These are phyloP conservation scores for Ascochyta pisi DNA, from an alignment of 2,329 filamentous ascomycete species.

Conservation along the genomic window DNA sequence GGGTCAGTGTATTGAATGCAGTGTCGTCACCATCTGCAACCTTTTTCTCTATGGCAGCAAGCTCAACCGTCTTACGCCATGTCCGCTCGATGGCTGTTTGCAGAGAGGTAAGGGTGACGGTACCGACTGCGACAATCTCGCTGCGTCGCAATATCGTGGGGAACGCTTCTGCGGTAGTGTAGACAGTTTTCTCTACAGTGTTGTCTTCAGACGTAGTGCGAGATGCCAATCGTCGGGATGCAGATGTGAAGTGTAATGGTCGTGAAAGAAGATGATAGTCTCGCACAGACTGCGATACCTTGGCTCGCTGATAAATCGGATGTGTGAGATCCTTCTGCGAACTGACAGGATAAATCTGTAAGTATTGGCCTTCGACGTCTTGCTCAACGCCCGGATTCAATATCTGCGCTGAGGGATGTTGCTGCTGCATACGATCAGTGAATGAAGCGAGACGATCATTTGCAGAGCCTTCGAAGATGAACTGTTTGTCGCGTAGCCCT, in stretches of 20 bases:
- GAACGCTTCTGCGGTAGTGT: slow-evolving; percentile 83
- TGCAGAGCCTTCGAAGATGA: slow-evolving; percentile 83
- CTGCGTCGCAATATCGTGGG: slow-evolving; percentile 89
- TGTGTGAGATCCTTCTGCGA: slow-evolving; percentile 83
- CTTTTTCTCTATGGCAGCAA: slow-evolving; percentile 76
- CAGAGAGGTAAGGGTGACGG: slow-evolving; percentile 72
- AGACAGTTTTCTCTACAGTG: slow-evolving; percentile 82
- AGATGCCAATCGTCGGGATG: slow-evolving; percentile 72
- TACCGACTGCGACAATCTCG: slow-evolving; percentile 76
- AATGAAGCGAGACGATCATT: slow-evolving; percentile 81
- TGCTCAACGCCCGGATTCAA: slow-evolving; percentile 73
- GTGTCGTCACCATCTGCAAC: slow-evolving; percentile 75
- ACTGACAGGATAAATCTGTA: slow-evolving; percentile 81
- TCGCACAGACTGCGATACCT: slow-evolving; percentile 80
- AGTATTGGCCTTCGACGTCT: slow-evolving; percentile 87
- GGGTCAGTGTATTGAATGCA: slow-evolving; percentile 71
- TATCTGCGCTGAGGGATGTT: slow-evolving; percentile 85
- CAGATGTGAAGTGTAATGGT: slow-evolving; percentile 79
- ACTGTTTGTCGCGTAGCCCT: slow-evolving; percentile 85
- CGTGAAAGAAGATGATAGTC: slow-evolving; percentile 83
- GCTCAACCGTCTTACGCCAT: slow-evolving; percentile 86
- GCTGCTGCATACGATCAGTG: slow-evolving; percentile 88
- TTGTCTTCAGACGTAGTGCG: slow-evolving; percentile 73
- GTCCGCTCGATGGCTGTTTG: slow-evolving; percentile 93
- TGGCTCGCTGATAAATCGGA: slow-evolving; percentile 85